Conservation (phyloP, 176 grass and related monocot genomes). For the Carex littledalei region DNA sequence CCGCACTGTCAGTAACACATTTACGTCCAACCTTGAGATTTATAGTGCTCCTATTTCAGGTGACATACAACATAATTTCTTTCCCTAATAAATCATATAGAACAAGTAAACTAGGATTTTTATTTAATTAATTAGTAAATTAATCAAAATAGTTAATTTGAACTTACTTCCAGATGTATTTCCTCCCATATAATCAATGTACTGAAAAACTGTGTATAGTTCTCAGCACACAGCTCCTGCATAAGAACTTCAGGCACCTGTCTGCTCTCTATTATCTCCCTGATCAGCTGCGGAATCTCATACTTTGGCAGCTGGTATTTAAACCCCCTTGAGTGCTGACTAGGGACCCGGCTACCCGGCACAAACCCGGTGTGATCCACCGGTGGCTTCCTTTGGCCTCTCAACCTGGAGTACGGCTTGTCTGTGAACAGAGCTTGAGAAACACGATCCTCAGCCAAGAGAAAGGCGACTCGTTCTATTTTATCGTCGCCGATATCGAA, state of each 20-base stretch:
- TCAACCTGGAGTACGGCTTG: conserved; percentile 63
- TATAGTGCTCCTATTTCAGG: neutral
- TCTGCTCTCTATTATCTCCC: conserved; percentile 60
- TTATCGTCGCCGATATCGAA: conserved; percentile 79
- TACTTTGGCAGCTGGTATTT: conserved; percentile 59
- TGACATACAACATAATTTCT: neutral
- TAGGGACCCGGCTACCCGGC: conserved; percentile 43
- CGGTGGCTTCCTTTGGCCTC: conserved; percentile 34
- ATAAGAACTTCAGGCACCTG: conserved; percentile 52
- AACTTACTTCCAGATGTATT: conserved; percentile 74
- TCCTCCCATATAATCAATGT: conserved; percentile 85
- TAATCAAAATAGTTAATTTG: neutral
- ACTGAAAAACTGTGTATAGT: conserved; percentile 65
- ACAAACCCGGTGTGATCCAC: conserved; percentile 43
- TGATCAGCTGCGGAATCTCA: conserved; percentile 53
- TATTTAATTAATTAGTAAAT: neutral
- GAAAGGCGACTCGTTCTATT: conserved; percentile 77
- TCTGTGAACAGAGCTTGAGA: conserved; percentile 59
- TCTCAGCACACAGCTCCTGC: conserved; percentile 45
- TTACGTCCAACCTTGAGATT: neutral
- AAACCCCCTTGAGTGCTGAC: conserved; percentile 43
- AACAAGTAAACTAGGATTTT: conserved; percentile 22
- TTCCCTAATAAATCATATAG: neutral
- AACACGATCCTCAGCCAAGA: conserved; percentile 70
- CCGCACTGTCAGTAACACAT: neutral